Evolutionary conservation across 2,329 filamentous ascomycete genomes (phyloP), one percentile per base, ranked within the genome.

Genomic region (Blastomyces parvus): DNA sequence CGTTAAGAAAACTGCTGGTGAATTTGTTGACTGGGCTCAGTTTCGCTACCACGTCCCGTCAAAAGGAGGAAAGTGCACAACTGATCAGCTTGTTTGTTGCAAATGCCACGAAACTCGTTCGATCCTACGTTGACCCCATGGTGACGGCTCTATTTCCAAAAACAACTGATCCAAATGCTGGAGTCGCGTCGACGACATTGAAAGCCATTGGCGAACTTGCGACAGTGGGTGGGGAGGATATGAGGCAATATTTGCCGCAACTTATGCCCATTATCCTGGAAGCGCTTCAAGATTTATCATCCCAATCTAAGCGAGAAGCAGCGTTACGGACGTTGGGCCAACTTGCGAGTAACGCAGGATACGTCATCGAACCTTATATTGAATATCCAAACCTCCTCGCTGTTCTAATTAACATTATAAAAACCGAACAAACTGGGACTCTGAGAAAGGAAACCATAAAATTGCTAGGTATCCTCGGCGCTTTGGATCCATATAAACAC

Each of bases 71-170:
- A 74, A 97, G 92, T 70, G 92, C 94, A 11, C 92, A 91, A 72
- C 81, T 99, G 2, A 88, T 99, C 66, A 96, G 92, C 69, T 84
- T 97, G 63, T 85, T 99, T 48, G 93, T 97, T 8, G 88, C 91
- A 66, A 95, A 97, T 71, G 93, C 94, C 0, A 93, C 95, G 65
- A 88, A 88, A 62, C 83, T 99, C 14, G 96, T 99, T 73, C 93
- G 93, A 74, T 93, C 94, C 2, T 97, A 97, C 70, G 94, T 99
- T 56, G 91, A 97, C 71, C 91, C 94, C 1, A 97, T 99, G 84
- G 90, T 97, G 62, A 88, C 88, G 14, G 91, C 97, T 1, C 83
- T 99, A n/a, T 80, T 99, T 2, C 67, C 94, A 0, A 97, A 97
- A 74, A 90, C 93, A 6, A 87, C 85, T 63, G 95, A 99, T 73